Evolutionary conservation across 2,329 filamentous ascomycete species (phyloP).

Genomic region (Cladophialophora psammophila): DNA sequence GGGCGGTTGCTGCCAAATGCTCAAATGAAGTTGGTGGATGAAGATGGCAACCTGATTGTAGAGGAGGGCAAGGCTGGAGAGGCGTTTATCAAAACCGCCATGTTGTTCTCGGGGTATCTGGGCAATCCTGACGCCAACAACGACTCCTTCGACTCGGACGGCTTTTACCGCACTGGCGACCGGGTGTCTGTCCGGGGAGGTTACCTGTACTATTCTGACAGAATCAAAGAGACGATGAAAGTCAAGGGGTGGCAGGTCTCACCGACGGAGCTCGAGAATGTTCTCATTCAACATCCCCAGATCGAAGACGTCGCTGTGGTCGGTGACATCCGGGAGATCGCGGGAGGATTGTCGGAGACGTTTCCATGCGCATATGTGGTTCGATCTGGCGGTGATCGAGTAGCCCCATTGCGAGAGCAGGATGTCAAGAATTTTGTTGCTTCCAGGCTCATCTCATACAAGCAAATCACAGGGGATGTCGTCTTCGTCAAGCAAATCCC

Average conservation of each 20-base stretch:
- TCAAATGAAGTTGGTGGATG: conserved; percentile 45
- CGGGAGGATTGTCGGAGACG: conserved; percentile 45
- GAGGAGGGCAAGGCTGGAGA: conserved; percentile 46
- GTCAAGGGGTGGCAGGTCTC: conserved; percentile 57
- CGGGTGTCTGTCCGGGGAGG: conserved; percentile 48
- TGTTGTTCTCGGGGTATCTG: conserved; percentile 49
- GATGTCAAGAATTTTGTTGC: conserved; percentile 46
- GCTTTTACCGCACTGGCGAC: conserved; percentile 56
- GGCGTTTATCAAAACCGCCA: conserved; percentile 50
- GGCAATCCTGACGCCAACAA: conserved; percentile 45
- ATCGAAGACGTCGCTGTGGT: conserved; percentile 57
- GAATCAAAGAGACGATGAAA: conserved; percentile 57
- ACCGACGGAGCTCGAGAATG: conserved; percentile 57
- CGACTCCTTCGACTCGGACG: conserved; percentile 43
- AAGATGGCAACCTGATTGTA: conserved; percentile 44
- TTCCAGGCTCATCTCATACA: conserved; percentile 55
- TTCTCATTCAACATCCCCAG: conserved; percentile 53
- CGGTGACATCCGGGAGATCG: conserved; percentile 48
- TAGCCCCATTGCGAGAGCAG: conserved; percentile 44
- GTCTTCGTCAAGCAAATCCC: conserved; percentile 59
- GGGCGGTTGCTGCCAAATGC: conserved; percentile 53
- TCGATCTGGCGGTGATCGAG: conserved; percentile 39
- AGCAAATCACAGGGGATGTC: conserved; percentile 56
- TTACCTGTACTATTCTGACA: conserved; percentile 51
- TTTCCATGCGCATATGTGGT: conserved; percentile 58